Evolutionary conservation across 2,329 filamentous ascomycete genomes (phyloP).

Genomic region (Xylaria sp.): DNA sequence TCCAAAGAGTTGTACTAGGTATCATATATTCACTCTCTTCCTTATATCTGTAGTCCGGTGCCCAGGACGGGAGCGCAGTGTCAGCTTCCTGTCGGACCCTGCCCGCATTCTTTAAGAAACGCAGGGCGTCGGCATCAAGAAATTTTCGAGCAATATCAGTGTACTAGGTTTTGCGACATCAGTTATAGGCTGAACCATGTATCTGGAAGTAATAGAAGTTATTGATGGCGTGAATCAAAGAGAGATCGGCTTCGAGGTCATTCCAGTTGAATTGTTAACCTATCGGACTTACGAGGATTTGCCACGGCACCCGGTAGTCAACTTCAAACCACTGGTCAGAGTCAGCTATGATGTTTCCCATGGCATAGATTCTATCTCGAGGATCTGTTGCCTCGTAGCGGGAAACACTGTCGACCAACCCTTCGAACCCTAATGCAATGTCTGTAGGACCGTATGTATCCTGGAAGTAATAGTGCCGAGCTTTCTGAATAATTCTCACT

Average conservation of each 20-base stretch:
- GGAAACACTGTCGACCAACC: slow-evolving; percentile 26
- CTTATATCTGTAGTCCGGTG: slow-evolving; percentile 37
- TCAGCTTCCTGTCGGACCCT: slow-evolving; percentile 33
- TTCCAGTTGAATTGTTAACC: not conserved
- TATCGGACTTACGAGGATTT: slow-evolving; percentile 36
- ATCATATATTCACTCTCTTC: slow-evolving; percentile 30
- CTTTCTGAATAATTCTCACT: slow-evolving; percentile 39
- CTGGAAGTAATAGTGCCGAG: slow-evolving; percentile 34
- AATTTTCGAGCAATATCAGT: slow-evolving; percentile 39
- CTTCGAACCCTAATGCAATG: slow-evolving; percentile 24
- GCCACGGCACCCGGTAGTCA: slow-evolving; percentile 43
- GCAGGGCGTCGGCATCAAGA: slow-evolving; percentile 35
- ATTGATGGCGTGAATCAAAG: not conserved
- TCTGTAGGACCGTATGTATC: slow-evolving; percentile 24
- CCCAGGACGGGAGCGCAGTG: slow-evolving; percentile 42
- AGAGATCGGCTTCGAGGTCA: not conserved
- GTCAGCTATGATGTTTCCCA: slow-evolving; percentile 40
- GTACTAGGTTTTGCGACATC: slow-evolving; percentile 27
- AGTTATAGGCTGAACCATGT: not conserved
- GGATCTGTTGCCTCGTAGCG: slow-evolving; percentile 44
- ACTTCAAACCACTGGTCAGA: slow-evolving; percentile 40
- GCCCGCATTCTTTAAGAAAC: slow-evolving; percentile 39
- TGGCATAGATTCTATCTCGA: slow-evolving; percentile 42
- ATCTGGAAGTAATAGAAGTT: too few species aligned
- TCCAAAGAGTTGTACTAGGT: slow-evolving; percentile 21